Percentiles rank a stretch among this genome's conserved stretches.
These are phyloP conservation scores for Cladochytrium replicatum DNA, from an alignment of 192 early-diverging fungal genomes.

Conservation along the genomic window DNA sequence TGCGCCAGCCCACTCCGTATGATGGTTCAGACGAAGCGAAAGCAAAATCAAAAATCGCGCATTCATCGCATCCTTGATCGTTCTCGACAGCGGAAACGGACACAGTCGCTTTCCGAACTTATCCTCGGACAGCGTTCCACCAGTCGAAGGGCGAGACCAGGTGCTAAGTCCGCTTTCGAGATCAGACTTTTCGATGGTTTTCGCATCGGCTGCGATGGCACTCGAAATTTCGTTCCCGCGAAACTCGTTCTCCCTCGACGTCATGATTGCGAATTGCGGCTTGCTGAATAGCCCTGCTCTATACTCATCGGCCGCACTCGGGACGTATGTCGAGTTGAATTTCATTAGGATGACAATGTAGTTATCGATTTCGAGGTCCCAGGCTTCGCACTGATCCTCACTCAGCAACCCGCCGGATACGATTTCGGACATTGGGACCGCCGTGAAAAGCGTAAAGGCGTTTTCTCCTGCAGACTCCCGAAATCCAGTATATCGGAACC, in stretches of 20 bases:
- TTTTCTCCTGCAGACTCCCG: no score
- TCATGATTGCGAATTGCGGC: no score
- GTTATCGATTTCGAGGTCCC: conserved; percentile 3
- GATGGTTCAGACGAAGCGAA: conserved; percentile 19
- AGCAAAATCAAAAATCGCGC: conserved; percentile 22
- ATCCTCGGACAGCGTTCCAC: background rate
- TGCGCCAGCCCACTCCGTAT: conserved; percentile 14
- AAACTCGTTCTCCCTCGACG: no score
- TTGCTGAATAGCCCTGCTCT: no score
- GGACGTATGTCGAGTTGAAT: conserved; percentile 11
- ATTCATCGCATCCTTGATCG: conserved; percentile 21
- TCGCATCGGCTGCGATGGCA: no score
- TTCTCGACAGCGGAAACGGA: conserved; percentile 30
- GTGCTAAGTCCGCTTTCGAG: no score
- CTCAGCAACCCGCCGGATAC: conserved; percentile 5
- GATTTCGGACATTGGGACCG: no score
- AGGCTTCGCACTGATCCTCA: conserved; percentile 14
- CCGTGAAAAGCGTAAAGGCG: no score
- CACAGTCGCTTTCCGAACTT: background rate
- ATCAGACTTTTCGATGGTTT: no score
- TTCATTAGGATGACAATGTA: conserved; percentile 16
- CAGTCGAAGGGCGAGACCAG: no score
- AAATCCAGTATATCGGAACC: no score
- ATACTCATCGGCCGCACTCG: background rate
- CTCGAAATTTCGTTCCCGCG: no score